Percentiles rank a stretch among this genome's conserved stretches.
phyloP scores from a whole-genome alignment of 148 eudicot species.

The Fagopyrum esculentum region DNA sequence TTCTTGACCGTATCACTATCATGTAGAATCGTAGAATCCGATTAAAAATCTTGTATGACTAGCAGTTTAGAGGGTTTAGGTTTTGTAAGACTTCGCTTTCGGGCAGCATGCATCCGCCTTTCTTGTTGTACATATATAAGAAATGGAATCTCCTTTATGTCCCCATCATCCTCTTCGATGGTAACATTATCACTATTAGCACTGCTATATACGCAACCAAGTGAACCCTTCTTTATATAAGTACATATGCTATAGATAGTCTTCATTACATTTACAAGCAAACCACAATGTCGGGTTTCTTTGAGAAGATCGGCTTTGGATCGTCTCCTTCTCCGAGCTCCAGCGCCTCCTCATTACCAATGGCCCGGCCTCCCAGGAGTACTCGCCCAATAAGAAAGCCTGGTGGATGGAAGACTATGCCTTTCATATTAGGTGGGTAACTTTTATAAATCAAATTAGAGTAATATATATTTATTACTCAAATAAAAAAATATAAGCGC shows the following conservation, averaged over 20 bases:
- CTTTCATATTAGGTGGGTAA: constrained; percentile 41
- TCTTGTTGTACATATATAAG: neutral
- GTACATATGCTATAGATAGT: neutral
- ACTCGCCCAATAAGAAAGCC: constrained; percentile 27
- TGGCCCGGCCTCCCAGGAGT: neutral
- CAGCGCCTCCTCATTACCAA: constrained; percentile 3
- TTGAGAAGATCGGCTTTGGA: neutral
- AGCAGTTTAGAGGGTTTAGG: neutral
- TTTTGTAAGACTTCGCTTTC: neutral
- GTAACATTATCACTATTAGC: neutral
- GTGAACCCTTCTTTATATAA: no score
- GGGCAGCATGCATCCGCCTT: neutral
- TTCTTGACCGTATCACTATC: no score
- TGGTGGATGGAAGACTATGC: constrained; percentile 68
- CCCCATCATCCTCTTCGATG: neutral
- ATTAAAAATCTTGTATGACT: no score
- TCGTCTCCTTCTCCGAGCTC: neutral
- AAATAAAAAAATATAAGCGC: no score
- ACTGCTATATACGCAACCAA: neutral
- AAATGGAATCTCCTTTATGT: neutral
- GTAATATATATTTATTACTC: no score
- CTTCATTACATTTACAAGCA: no score
- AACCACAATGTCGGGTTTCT: neutral
- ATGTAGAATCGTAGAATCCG: neutral
- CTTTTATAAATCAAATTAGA: no score